A percentile compares a stretch with the other conserved stretches of the same genome.
phyloP scores from a whole-genome alignment of 2,329 filamentous ascomycete genomes.

The Huntiella omanensis region DNA sequence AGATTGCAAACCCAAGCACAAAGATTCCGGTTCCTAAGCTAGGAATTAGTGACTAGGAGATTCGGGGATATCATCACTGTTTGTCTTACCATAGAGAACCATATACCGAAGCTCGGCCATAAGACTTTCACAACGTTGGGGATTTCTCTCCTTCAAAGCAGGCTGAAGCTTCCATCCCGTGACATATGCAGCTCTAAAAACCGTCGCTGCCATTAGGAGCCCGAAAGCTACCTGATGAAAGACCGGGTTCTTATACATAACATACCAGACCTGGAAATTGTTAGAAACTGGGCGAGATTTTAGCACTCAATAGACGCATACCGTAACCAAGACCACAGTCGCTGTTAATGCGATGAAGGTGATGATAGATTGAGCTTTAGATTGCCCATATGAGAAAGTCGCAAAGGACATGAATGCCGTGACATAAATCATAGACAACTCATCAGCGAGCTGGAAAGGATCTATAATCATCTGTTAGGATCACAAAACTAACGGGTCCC shows the following conservation, averaged over 20 bases:
- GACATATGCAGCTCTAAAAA: constrained; percentile 56
- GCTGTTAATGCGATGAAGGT: constrained; percentile 38
- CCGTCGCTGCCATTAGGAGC: constrained; percentile 47
- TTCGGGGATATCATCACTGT: not conserved
- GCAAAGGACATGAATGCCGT: constrained; percentile 40
- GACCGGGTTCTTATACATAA: constrained; percentile 59
- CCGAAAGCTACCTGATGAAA: constrained; percentile 74
- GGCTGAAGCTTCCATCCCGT: constrained; percentile 39
- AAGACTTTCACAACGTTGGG: constrained; percentile 27
- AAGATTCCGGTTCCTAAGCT: constrained; percentile 45
- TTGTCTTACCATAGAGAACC: constrained; percentile 33
- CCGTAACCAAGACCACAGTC: constrained; percentile 51
- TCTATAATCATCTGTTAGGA: constrained; percentile 2
- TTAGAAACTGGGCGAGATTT: not conserved
- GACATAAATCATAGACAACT: constrained; percentile 41
- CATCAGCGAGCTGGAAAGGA: constrained; percentile 35
- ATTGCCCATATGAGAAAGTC: constrained; percentile 52
- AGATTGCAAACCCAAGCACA: constrained; percentile 55
- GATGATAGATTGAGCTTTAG: constrained; percentile 27
- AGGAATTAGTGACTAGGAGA: not conserved
- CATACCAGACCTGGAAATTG: constrained; percentile 35
- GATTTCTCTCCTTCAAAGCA: constrained; percentile 25
- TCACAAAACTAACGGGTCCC: not conserved
- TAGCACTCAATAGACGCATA: constrained; percentile 15
- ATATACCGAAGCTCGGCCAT: constrained; percentile 56